These are phyloP conservation scores for Sporothrix luriei DNA, from an alignment of 2,329 filamentous ascomycete species.

Conservation along the genomic window DNA sequence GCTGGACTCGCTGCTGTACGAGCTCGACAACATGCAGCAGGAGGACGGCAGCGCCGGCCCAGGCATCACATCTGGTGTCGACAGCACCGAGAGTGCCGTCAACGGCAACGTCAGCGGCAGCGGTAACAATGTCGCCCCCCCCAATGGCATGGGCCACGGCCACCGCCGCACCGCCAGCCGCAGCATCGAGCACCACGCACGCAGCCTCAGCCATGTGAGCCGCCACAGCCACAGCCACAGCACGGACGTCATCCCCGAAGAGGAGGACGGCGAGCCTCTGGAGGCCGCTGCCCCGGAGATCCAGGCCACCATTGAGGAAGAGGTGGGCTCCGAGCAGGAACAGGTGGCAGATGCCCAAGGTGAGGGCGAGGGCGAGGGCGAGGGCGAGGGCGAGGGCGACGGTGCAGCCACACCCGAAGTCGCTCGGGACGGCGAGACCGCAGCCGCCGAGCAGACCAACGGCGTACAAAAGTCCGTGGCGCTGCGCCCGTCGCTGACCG, in stretches of 20 bases:
- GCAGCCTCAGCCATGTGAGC: constrained; percentile 58
- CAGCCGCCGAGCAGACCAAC: neutral
- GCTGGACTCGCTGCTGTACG: constrained; percentile 86
- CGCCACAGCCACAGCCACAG: constrained; percentile 51
- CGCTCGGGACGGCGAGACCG: neutral
- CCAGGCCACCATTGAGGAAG: constrained; percentile 36
- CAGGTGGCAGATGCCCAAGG: constrained; percentile 46
- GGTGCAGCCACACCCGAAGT: neutral
- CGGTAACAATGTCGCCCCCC: constrained; percentile 31
- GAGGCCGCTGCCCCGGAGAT: constrained; percentile 31
- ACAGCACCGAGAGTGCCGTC: neutral
- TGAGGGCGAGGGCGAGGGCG: constrained; percentile 35
- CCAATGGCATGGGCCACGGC: constrained; percentile 49
- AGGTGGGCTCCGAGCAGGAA: constrained; percentile 42
- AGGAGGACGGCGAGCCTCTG: constrained; percentile 47
- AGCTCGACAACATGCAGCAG: constrained; percentile 77
- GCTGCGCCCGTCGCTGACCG: constrained; percentile 36
- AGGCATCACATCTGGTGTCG: neutral
- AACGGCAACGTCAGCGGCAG: neutral
- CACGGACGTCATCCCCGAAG: constrained; percentile 59
- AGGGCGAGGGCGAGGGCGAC: neutral
- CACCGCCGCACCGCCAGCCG: constrained; percentile 50
- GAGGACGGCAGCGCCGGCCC: constrained; percentile 43
- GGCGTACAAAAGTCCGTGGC: constrained; percentile 31
- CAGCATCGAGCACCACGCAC: constrained; percentile 53